A percentile compares a stretch with the other conserved stretches of the same genome.
These are phyloP conservation scores for Jatropha multifida DNA, from an alignment of 441 rosid genomes.

Conservation along the genomic window DNA sequence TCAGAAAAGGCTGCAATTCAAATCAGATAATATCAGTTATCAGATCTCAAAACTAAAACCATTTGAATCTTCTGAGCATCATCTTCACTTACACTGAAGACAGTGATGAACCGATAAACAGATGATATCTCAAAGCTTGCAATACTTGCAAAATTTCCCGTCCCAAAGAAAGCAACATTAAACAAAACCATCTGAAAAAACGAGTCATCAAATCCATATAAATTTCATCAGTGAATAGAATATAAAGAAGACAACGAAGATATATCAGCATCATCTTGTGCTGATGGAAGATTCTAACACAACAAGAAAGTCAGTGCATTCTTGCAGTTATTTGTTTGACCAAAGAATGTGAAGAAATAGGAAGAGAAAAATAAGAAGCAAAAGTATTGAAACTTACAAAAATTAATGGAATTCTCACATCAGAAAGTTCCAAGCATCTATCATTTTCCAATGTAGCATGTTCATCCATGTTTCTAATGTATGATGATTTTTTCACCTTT, in stretches of 20 bases:
- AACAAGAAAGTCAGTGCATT: neutral
- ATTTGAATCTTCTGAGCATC: neutral
- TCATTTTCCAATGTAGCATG: slow-evolving; percentile 45
- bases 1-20: slow-evolving; percentile 81
- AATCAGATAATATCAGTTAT: slow-evolving; percentile 23
- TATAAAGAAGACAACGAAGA: neutral
- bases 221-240: slow-evolving; percentile 13
- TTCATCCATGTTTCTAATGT: slow-evolving; percentile 40
- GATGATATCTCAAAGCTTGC: slow-evolving; percentile 99
- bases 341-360: neutral
- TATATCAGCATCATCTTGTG: neutral
- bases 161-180: slow-evolving; percentile 95
- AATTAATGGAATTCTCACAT: slow-evolving; percentile 75
- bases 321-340: neutral
- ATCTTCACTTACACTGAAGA: slow-evolving; percentile 82
- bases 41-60: slow-evolving; percentile 17
- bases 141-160: slow-evolving; percentile 97
- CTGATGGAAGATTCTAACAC: neutral
- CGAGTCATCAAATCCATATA: slow-evolving; percentile 23
- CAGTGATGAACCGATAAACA: slow-evolving; percentile 87
- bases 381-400: slow-evolving; percentile 60
- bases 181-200: slow-evolving; percentile 78
- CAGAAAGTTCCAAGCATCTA: slow-evolving; percentile 84
- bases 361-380: slow-evolving; percentile 5
- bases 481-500: slow-evolving; percentile 41